phyloP scores from a whole-genome alignment of 1,284 basidiomycete genomes.

The Rhizoctonia solani region DNA sequence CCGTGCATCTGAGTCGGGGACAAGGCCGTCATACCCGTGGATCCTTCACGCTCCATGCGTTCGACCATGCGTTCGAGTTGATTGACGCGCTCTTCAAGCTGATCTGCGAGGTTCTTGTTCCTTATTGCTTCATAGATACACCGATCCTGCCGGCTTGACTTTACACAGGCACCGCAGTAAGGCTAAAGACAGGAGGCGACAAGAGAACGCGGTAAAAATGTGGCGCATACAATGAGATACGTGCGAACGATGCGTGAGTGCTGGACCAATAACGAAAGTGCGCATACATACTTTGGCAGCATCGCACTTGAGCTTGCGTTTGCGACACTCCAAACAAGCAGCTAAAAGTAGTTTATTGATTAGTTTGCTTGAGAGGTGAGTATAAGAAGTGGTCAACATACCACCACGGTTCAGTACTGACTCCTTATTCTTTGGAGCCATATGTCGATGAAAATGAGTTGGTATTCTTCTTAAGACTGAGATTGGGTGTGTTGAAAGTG shows the following conservation, averaged over 20 bases:
- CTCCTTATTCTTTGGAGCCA: slow-evolving; percentile 27
- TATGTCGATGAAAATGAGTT: background rate
- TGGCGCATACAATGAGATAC: no score
- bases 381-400: background rate
- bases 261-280: background rate
- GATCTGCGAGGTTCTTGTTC: slow-evolving; percentile 30
- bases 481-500: background rate
- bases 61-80: slow-evolving; percentile 32
- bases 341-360: background rate
- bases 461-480: background rate
- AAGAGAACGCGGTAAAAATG: no score
- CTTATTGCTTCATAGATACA: slow-evolving; percentile 29
- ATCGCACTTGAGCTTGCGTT: slow-evolving; percentile 37
- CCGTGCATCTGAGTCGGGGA: no score
- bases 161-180: slow-evolving; percentile 19
- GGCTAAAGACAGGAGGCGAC: background rate
- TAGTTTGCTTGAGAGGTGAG: background rate
- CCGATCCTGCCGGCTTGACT: slow-evolving; percentile 12
- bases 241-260: no score
- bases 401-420: slow-evolving; percentile 23
- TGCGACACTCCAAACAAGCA: slow-evolving; percentile 37
- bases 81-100: slow-evolving; percentile 21
- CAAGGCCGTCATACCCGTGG: no score
- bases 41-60: slow-evolving; percentile 28
- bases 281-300: slow-evolving; percentile 10